Evolutionary conservation across 805 yeast genomes (phyloP), one percentile per base, ranked within the genome.

Genomic region (Blastobotrys americana): DNA sequence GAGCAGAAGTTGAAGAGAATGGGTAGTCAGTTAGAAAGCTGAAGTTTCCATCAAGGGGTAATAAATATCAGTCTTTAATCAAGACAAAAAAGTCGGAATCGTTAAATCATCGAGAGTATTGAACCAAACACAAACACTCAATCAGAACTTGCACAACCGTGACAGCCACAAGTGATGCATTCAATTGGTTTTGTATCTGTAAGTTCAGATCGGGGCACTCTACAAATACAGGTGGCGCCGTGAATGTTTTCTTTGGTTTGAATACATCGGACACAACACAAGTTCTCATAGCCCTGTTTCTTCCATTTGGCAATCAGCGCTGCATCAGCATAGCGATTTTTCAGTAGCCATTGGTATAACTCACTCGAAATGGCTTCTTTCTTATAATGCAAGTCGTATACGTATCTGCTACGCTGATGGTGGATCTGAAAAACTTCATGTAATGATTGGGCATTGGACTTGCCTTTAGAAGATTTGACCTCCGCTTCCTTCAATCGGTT

Each of bases 251-350:
- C 87, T 33, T 62, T 62, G 21, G 71, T 71, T 55, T 76, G 77
- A 27, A 88, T 85, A 59, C 97, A 88, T 50, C 74, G 72, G 47
- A 88, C 61, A 59, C 97, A 88, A 58, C 97, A 88, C 39, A 88
- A 65, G 45, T 81, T 75, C 58, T 88, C 96, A 60, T 88, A 88
- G 6, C 96, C 96, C 56, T 76, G 80, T 56, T 80, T 81, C 62
- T 77, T 78, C 89, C 89, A 82, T 68, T 82, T 88, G 18, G 95
- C 90, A 23, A 88, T 84, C 45, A 88, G 65, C 37, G 77, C 73
- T 4, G 69, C 75, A 57, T 88, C 90, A 2, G 76, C 84, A 50
- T 77, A 76, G 47, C 76, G 74, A 53, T 84, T 79, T 54, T 74
- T 74, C 37, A 86, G 55, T 17, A 87, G 65, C 82, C 87, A 88